Conservation (phyloP, 1,139 yeast genomes). For the Blastobotrys capitulatus region DNA sequence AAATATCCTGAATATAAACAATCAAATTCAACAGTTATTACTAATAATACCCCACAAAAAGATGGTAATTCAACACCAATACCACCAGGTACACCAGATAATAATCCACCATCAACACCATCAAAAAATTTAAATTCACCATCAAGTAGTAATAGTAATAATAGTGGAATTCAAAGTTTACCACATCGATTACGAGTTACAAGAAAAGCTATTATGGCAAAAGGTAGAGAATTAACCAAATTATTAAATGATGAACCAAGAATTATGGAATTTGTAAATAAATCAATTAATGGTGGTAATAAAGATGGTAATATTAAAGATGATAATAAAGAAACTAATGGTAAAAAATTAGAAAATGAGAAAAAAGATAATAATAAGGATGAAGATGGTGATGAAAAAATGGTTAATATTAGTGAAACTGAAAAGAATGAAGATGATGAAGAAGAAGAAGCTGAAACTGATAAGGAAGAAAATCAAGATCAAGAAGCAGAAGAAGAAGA, state of each 20-base stretch:
- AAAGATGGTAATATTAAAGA: background rate
- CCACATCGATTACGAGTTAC: slow-evolving; percentile 5
- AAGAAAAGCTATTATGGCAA: slow-evolving; percentile 4
- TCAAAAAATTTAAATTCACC: background rate
- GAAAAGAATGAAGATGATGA: no score
- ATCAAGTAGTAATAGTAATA: background rate
- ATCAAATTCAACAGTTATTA: background rate
- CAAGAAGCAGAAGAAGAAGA: background rate
- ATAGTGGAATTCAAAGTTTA: background rate
- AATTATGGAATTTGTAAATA: background rate
- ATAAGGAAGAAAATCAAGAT: background rate
- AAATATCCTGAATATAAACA: slow-evolving; percentile 1
- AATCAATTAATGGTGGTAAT: background rate
- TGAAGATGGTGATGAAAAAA: no score
- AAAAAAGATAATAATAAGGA: no score
- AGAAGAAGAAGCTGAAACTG: background rate
- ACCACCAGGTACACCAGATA: background rate
- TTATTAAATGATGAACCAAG: background rate
- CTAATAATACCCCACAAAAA: background rate
- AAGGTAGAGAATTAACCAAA: slow-evolving; percentile 5
- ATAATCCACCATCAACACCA: background rate
- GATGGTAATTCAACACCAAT: background rate
- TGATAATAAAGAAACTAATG: background rate
- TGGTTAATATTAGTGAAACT: no score
- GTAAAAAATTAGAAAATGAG: no score